Percentiles rank a stretch among this genome's conserved stretches.
Conservation (phyloP, 2,329 filamentous ascomycete species). For the Colletotrichum caudatum region DNA sequence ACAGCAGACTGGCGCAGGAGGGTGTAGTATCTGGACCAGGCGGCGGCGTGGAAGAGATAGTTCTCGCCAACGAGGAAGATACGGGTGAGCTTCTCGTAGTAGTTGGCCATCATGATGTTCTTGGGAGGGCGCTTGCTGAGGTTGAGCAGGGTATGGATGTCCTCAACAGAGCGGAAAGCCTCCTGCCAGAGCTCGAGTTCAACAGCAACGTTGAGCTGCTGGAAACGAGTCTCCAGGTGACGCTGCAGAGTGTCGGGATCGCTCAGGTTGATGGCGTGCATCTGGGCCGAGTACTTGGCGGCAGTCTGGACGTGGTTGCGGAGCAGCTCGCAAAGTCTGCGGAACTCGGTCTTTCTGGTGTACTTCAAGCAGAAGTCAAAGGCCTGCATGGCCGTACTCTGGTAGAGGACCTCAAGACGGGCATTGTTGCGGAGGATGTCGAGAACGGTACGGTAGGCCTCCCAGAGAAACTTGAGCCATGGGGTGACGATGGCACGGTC, state of each 20-base stretch:
- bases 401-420: slow-evolving; percentile 96
- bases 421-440: slow-evolving; percentile 99
- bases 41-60: slow-evolving; percentile 98
- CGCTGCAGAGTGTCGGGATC: slow-evolving; percentile 97
- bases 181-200: slow-evolving; percentile 99
- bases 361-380: slow-evolving; percentile 99
- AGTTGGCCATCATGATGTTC: slow-evolving; percentile 99
- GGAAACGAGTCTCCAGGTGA: slow-evolving; percentile 97
- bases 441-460: slow-evolving; percentile 97
- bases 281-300: slow-evolving; percentile 98
- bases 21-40: slow-evolving; percentile 98
- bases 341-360: slow-evolving; percentile 98
- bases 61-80: slow-evolving; percentile 99
- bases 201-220: slow-evolving; percentile 97
- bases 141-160: slow-evolving; percentile 97
- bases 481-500: slow-evolving; percentile 98
- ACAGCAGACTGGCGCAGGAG: slow-evolving; percentile 91
- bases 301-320: slow-evolving; percentile 99
- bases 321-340: slow-evolving; percentile 95
- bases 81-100: slow-evolving; percentile 98
- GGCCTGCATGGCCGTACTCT: slow-evolving; percentile 96
- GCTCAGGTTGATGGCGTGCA: slow-evolving; percentile 99
- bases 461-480: slow-evolving; percentile 99
- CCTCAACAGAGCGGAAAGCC: slow-evolving; percentile 98
- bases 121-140: slow-evolving; percentile 98